A percentile compares a stretch with the other conserved stretches of the same genome.
Conservation (phyloP, 2,329 filamentous ascomycete species). For the Calonectria pseudoreteaudii region DNA sequence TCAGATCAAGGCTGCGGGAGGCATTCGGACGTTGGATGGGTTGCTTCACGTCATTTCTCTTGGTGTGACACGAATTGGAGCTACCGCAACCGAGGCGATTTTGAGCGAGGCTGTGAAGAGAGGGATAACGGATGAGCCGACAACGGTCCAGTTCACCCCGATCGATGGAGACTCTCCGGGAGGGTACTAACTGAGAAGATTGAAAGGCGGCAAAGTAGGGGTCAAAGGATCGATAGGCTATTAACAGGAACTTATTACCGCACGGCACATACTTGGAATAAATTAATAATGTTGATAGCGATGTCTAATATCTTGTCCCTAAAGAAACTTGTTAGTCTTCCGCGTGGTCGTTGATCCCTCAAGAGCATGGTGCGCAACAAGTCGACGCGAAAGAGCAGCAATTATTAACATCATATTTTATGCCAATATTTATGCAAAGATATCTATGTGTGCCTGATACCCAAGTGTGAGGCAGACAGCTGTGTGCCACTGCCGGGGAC, state of each 20-base stretch:
- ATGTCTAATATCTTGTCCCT: not conserved
- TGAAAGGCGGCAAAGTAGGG: no score
- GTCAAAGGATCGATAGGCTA: no score
- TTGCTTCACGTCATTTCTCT: constrained; percentile 65
- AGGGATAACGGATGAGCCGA: constrained; percentile 55
- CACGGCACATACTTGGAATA: not conserved
- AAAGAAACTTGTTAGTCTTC: not conserved
- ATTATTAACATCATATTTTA: not conserved
- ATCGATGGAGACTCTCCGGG: constrained; percentile 6
- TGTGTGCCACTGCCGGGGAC: not conserved
- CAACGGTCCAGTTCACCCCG: constrained; percentile 24
- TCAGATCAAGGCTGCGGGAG: constrained; percentile 69
- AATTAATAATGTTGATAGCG: not conserved
- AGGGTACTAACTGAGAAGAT: constrained; percentile 19
- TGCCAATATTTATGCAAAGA: not conserved
- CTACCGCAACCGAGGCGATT: constrained; percentile 66
- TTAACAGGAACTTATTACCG: not conserved
- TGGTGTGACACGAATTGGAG: constrained; percentile 67
- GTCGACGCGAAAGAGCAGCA: not conserved
- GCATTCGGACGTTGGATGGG: constrained; percentile 68
- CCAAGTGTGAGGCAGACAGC: not conserved
- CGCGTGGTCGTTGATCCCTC: no score
- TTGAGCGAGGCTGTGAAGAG: constrained; percentile 64
- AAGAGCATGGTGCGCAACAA: no score
- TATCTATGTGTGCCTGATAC: not conserved